phyloP scores from a whole-genome alignment of 129 eudicot species.

The Tagetes patula region DNA sequence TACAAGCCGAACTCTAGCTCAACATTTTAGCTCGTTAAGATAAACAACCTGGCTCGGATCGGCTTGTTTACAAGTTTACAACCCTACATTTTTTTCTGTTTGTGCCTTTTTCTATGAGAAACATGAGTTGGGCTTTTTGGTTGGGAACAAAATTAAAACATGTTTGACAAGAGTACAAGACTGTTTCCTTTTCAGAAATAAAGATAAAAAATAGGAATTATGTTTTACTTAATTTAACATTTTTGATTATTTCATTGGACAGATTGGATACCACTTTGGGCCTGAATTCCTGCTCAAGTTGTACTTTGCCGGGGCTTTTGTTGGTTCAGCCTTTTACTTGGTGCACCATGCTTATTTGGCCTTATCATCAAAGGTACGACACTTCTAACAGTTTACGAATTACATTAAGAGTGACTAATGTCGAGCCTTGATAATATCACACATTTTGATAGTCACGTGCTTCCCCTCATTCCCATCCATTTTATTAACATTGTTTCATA shows the following conservation, averaged over 20 bases:
- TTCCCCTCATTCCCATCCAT: neutral
- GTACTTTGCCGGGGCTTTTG: slow-evolving; percentile 78
- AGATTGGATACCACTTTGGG: slow-evolving; percentile 77
- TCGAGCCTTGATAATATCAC: slow-evolving; percentile 3
- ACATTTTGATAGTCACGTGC: slow-evolving; percentile 7
- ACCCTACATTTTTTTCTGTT: neutral
- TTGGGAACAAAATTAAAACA: neutral
- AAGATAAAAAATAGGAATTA: neutral
- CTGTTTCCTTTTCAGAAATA: neutral
- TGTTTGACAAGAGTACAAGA: neutral
- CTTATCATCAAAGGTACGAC: slow-evolving; percentile 51
- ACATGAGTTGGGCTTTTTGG: neutral
- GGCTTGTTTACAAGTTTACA: too few species aligned
- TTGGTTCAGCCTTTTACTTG: slow-evolving; percentile 75
- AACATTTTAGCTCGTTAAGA: too few species aligned
- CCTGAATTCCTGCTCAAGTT: slow-evolving; percentile 65
- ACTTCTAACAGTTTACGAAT: slow-evolving; percentile 6
- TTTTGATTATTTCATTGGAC: slow-evolving; percentile 29
- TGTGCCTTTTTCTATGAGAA: neutral
- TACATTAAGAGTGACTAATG: neutral
- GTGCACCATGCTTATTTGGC: slow-evolving; percentile 61
- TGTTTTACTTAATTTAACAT: neutral
- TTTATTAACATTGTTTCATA: neutral
- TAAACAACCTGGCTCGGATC: too few species aligned
- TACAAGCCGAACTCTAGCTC: too few species aligned